Conservation (phyloP, 164 flowering plant species). For the Kalanchoe fedtschenkoi region DNA sequence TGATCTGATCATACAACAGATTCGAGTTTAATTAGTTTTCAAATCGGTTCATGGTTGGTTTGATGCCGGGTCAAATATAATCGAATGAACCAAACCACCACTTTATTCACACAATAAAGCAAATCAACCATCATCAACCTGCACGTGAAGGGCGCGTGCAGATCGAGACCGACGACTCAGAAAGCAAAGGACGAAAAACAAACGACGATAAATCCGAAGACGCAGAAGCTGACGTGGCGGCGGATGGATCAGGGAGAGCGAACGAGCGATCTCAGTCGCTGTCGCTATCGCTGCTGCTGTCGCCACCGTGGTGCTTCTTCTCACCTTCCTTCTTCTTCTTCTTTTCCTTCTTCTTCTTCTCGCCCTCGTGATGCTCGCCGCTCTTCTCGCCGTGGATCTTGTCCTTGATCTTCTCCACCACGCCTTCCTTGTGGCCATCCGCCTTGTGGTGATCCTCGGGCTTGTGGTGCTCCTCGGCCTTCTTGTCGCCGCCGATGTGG, state of each 20-base stretch:
- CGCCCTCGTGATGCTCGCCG: neutral
- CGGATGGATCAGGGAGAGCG: too few relatives aligned
- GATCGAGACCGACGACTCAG: neutral
- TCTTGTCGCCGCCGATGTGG: slow-evolving; percentile 33
- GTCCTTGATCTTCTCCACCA: slow-evolving; percentile 48
- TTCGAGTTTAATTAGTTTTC: too few relatives aligned
- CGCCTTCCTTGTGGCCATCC: slow-evolving; percentile 18
- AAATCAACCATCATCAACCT: neutral
- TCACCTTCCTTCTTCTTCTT: slow-evolving; percentile 28
- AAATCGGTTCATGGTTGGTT: too few relatives aligned
- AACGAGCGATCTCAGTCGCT: slow-evolving; percentile 34
- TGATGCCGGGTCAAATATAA: too few relatives aligned
- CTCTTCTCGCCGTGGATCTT: slow-evolving; percentile 32
- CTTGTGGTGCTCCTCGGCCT: slow-evolving; percentile 18
- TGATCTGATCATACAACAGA: too few relatives aligned
- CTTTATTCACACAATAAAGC: too few relatives aligned
- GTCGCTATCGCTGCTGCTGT: slow-evolving; percentile 41
- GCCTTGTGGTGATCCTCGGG: slow-evolving; percentile 10
- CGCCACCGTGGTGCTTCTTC: slow-evolving; percentile 13
- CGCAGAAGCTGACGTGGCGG: neutral
- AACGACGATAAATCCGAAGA: neutral
- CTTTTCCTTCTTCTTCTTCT: slow-evolving; percentile 24
- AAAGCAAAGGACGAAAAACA: neutral
- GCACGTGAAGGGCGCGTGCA: neutral
- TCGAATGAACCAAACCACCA: too few relatives aligned